Conservation (phyloP, 2,329 filamentous ascomycete genomes). For the Phyllosticta capitalensis region DNA sequence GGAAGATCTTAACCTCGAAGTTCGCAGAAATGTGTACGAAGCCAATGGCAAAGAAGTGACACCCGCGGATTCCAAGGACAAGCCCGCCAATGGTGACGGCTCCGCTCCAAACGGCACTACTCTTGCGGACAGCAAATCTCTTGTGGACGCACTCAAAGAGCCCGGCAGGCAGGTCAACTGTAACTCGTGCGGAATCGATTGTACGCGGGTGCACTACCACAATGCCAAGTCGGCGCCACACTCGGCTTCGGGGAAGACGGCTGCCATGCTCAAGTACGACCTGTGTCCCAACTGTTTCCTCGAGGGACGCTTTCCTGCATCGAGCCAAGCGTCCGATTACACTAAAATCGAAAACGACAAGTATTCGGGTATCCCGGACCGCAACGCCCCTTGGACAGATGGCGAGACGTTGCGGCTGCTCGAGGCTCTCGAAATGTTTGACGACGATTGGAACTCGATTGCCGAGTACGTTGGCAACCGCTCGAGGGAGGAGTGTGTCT, state of each 20-base stretch:
- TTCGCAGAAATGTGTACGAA: constrained; percentile 93
- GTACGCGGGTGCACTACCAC: constrained; percentile 62
- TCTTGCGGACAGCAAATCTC: constrained; percentile 54
- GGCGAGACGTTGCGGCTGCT: constrained; percentile 80
- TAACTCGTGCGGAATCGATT: constrained; percentile 86
- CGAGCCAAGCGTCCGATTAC: constrained; percentile 72
- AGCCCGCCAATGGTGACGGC: constrained; percentile 49
- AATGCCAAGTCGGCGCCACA: constrained; percentile 51
- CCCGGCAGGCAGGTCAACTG: constrained; percentile 66
- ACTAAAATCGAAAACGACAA: constrained; percentile 81
- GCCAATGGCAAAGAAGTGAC: constrained; percentile 77
- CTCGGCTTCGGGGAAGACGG: constrained; percentile 41
- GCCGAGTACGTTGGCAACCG: constrained; percentile 86
- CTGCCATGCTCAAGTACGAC: constrained; percentile 62
- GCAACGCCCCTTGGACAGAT: constrained; percentile 84
- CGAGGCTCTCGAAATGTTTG: constrained; percentile 84
- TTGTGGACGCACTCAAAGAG: constrained; percentile 51
- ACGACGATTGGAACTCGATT: constrained; percentile 92
- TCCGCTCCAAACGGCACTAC: constrained; percentile 55
- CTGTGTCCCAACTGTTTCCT: constrained; percentile 86
- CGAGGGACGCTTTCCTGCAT: constrained; percentile 71
- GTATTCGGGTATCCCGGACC: constrained; percentile 68
- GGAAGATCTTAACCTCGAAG: constrained; percentile 79
- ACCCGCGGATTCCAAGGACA: constrained; percentile 58
- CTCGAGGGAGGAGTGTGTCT: constrained; percentile 88